A percentile compares a stretch with the other conserved stretches of the same genome.
Conservation (phyloP, 768 basidiomycete genomes). For the Heimioporus sp. region DNA sequence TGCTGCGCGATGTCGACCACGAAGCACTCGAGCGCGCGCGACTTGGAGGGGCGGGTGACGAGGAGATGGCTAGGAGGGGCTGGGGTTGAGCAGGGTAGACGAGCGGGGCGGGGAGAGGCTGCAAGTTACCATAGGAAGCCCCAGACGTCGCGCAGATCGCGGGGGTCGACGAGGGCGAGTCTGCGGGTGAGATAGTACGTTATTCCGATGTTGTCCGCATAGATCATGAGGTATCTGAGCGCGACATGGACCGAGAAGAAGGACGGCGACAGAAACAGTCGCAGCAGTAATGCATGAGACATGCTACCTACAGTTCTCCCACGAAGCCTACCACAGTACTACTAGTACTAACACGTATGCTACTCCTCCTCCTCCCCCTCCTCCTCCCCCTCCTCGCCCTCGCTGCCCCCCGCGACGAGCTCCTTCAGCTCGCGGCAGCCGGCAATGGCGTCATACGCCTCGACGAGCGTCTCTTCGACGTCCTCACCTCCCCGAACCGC, state of each 20-base stretch:
- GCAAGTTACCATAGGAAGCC: constrained; percentile 73
- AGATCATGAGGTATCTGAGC: constrained; percentile 78
- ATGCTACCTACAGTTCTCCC: constrained; percentile 27
- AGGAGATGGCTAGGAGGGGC: constrained; percentile 74
- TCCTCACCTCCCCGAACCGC: constrained; percentile 71
- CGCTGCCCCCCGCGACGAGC: constrained; percentile 46
- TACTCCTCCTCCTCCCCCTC: constrained; percentile 32
- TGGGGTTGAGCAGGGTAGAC: constrained; percentile 11
- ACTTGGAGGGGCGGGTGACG: constrained; percentile 88
- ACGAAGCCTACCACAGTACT: too few species aligned
- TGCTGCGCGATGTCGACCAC: constrained; percentile 85
- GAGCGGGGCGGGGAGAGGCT: constrained; percentile 13
- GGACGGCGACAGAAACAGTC: constrained; percentile 87
- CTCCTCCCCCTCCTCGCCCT: constrained; percentile 31
- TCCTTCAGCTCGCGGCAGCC: constrained; percentile 63
- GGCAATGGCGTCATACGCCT: constrained; percentile 83
- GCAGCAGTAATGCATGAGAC: constrained; percentile 85
- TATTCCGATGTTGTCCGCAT: constrained; percentile 87
- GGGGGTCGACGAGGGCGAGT: constrained; percentile 61
- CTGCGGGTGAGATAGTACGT: constrained; percentile 85
- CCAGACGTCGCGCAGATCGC: constrained; percentile 83
- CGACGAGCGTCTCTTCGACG: constrained; percentile 70
- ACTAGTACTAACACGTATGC: too few species aligned
- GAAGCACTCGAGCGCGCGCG: constrained; percentile 91
- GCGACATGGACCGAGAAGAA: constrained; percentile 96